Percentiles rank a stretch among this genome's conserved stretches.
These are phyloP conservation scores for Leccinum aurantiacum DNA, from an alignment of 768 basidiomycete genomes.

Conservation along the genomic window DNA sequence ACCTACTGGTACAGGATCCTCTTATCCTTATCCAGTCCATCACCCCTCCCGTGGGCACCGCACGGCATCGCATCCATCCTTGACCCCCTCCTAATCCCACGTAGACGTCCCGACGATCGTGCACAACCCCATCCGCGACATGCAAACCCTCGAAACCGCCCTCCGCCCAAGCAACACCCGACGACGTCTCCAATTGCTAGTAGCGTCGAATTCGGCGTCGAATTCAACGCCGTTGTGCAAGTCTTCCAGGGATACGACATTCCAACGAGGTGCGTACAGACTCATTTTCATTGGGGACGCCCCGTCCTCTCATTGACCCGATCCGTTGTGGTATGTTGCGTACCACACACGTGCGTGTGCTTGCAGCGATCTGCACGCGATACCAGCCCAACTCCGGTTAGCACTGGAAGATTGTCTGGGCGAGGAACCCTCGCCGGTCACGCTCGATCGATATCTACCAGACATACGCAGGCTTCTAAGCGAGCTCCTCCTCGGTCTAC, in stretches of 20 bases:
- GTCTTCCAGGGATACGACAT: too few relatives aligned
- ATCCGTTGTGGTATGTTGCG: too few relatives aligned
- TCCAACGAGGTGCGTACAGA: too few relatives aligned
- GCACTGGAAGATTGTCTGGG: slow-evolving; percentile 46
- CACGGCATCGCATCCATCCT: neutral
- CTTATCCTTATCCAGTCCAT: neutral
- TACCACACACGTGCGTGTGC: too few relatives aligned
- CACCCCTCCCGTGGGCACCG: slow-evolving; percentile 1
- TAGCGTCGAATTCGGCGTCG: too few relatives aligned
- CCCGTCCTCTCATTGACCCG: too few relatives aligned
- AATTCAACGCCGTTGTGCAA: too few relatives aligned
- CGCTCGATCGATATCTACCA: slow-evolving; percentile 40
- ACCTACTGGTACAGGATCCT: slow-evolving; percentile 15
- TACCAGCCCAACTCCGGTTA: slow-evolving; percentile 38
- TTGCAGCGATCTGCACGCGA: slow-evolving; percentile 39
- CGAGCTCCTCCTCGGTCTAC: slow-evolving; percentile 41
- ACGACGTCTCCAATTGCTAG: too few relatives aligned
- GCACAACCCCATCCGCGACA: slow-evolving; percentile 69
- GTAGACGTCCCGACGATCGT: slow-evolving; percentile 63
- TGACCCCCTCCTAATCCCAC: slow-evolving; percentile 1
- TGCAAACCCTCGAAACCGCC: slow-evolving; percentile 46
- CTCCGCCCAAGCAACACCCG: too few relatives aligned
- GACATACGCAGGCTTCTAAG: slow-evolving; percentile 36
- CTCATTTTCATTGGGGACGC: slow-evolving; percentile 11
- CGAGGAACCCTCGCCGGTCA: slow-evolving; percentile 36